These are phyloP conservation scores for Teratosphaeria gauchensis DNA, from an alignment of 2,329 filamentous ascomycete genomes.

Conservation along the genomic window DNA sequence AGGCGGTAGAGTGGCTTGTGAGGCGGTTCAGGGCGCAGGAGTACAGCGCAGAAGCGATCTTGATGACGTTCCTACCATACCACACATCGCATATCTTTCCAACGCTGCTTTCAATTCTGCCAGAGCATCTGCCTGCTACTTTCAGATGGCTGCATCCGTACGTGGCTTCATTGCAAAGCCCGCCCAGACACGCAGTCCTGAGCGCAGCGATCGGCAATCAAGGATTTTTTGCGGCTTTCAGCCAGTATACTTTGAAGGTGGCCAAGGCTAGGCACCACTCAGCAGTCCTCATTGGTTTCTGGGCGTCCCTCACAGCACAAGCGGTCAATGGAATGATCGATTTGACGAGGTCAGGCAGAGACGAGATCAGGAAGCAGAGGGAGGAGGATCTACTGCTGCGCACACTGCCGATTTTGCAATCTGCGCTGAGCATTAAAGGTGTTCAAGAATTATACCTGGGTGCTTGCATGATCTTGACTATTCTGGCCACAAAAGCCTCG, in stretches of 20 bases:
- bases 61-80: constrained; percentile 87
- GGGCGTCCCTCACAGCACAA: constrained; percentile 81
- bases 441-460: constrained; percentile 72
- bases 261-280: constrained; percentile 65
- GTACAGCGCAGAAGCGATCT: constrained; percentile 67
- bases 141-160: constrained; percentile 85
- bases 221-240: constrained; percentile 65
- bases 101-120: constrained; percentile 78
- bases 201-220: constrained; percentile 73
- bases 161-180: constrained; percentile 63
- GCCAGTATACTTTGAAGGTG: constrained; percentile 66
- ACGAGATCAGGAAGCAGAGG: constrained; percentile 66
- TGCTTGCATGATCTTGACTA: constrained; percentile 81
- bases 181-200: constrained; percentile 72
- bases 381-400: constrained; percentile 67
- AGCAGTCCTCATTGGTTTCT: constrained; percentile 73
- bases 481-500: constrained; percentile 73
- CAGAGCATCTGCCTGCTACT: constrained; percentile 59
- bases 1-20: constrained; percentile 90
- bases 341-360: constrained; percentile 62
- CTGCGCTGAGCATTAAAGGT: constrained; percentile 65
- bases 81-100: constrained; percentile 78
- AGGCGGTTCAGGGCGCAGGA: constrained; percentile 90
- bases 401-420: constrained; percentile 61
- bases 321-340: constrained; percentile 76